Conservation (phyloP, 2,329 filamentous ascomycete genomes). For the Diaporthe sp. region DNA sequence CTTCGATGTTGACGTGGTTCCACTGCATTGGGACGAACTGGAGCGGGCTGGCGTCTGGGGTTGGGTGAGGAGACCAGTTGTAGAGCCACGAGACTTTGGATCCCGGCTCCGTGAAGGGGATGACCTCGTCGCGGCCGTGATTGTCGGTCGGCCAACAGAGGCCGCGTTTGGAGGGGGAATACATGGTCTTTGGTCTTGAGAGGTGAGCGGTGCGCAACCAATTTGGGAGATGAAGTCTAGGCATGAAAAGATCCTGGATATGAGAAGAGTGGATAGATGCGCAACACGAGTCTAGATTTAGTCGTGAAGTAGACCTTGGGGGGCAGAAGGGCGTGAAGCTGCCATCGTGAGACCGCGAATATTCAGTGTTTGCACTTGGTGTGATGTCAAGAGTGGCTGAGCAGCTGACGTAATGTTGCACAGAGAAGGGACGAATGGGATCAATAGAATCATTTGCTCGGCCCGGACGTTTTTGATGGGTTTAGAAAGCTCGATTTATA, state of each 20-base stretch:
- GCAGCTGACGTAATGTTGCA: conserved; percentile 12
- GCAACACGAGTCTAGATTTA: not conserved
- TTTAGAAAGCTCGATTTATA: not conserved
- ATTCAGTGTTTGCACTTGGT: not conserved
- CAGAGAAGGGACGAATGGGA: not conserved
- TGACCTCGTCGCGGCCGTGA: conserved; percentile 38
- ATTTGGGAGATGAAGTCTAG: too few species aligned
- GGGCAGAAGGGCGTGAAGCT: not conserved
- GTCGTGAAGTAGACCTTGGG: not conserved
- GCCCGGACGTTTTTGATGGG: not conserved
- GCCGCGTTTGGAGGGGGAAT: conserved; percentile 36
- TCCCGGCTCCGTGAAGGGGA: conserved; percentile 43
- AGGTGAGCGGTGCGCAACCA: too few species aligned
- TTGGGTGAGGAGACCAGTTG: conserved; percentile 40
- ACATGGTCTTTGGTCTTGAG: not conserved
- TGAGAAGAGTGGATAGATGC: not conserved
- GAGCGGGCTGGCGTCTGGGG: conserved; percentile 31
- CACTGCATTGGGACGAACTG: conserved; percentile 41
- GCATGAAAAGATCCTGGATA: accelerated
- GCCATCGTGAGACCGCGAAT: not conserved
- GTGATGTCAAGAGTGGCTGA: conserved; percentile 22
- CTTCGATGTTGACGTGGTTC: conserved; percentile 40
- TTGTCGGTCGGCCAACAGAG: conserved; percentile 39
- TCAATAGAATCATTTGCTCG: not conserved
- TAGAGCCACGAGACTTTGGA: conserved; percentile 39